Conservation (phyloP, 2,329 filamentous ascomycete species). For the Chrysoporthe puriensis region DNA sequence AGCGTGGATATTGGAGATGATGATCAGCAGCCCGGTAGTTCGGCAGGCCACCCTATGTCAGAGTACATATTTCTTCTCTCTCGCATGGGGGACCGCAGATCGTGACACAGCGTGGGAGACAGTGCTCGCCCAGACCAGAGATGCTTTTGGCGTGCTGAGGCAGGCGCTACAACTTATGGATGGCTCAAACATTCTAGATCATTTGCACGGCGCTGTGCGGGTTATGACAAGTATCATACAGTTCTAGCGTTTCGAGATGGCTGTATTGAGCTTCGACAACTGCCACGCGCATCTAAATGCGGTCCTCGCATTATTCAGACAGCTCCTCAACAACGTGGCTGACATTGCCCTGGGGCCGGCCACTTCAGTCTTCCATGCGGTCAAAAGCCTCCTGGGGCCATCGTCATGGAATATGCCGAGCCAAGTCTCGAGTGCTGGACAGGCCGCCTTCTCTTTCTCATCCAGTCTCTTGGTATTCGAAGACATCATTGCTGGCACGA, state of each 20-base stretch:
- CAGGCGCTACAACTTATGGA: constrained; percentile 6
- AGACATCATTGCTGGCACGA: constrained; percentile 43
- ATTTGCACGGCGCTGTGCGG: constrained; percentile 35
- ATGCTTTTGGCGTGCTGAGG: constrained; percentile 29
- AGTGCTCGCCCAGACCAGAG: constrained; percentile 32
- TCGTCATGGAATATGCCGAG: constrained; percentile 16
- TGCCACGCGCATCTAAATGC: constrained; percentile 48
- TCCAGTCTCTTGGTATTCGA: constrained; percentile 40
- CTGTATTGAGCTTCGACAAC: constrained; percentile 42
- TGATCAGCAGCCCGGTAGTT: constrained; percentile 33
- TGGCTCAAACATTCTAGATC: constrained; percentile 1
- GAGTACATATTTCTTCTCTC: constrained; percentile 34
- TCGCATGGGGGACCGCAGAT: constrained; percentile 24
- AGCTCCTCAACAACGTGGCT: constrained; percentile 29
- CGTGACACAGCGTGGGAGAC: constrained; percentile 29
- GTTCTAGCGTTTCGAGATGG: constrained; percentile 45
- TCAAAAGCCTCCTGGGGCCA: constrained; percentile 33
- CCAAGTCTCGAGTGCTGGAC: constrained; percentile 35
- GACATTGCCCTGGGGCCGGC: constrained; percentile 22
- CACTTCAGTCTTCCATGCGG: constrained; percentile 27
- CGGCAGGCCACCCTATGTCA: constrained; percentile 32
- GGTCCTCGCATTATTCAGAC: constrained; percentile 45
- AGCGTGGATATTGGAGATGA: constrained; percentile 28
- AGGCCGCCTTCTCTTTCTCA: constrained; percentile 40
- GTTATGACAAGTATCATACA: constrained; percentile 47